phyloP scores from a whole-genome alignment of 176 grass and related monocot genomes.

The Triticum dicoccoides region DNA sequence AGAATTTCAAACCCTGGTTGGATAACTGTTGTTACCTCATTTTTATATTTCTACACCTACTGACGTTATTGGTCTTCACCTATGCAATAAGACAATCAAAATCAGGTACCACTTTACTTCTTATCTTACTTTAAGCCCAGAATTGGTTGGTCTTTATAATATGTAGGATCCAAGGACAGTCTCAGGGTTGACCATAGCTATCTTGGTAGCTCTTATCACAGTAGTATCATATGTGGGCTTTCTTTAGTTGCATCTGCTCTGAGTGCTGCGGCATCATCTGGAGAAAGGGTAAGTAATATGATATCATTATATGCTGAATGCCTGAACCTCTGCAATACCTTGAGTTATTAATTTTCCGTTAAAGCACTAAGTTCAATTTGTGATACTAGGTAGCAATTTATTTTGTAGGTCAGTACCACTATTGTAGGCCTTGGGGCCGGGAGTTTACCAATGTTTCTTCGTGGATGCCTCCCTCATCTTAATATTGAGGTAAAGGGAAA shows the following conservation, averaged over 20 bases:
- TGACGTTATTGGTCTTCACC: not conserved
- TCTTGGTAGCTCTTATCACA: slow-evolving; percentile 90
- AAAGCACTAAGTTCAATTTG: not conserved
- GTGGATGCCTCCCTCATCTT: slow-evolving; percentile 73
- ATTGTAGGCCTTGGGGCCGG: slow-evolving; percentile 92
- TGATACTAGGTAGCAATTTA: slow-evolving; percentile 9
- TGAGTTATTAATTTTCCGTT: not conserved
- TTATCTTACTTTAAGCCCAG: not conserved
- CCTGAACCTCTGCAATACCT: not conserved
- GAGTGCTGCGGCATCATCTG: slow-evolving; percentile 41
- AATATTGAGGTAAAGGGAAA: slow-evolving; percentile 66
- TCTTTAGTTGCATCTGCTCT: slow-evolving; percentile 79
- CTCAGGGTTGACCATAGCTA: slow-evolving; percentile 75
- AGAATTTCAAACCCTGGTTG: not conserved
- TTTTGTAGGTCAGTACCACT: slow-evolving; percentile 61
- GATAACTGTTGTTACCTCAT: not conserved
- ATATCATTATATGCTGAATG: slow-evolving; percentile 22
- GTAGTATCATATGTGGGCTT: slow-evolving; percentile 79
- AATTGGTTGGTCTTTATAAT: not conserved
- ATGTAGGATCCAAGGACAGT: slow-evolving; percentile 59
- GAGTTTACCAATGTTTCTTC: slow-evolving; percentile 96
- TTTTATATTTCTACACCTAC: slow-evolving; percentile 8
- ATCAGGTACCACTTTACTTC: not conserved
- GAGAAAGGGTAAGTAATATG: slow-evolving; percentile 55
- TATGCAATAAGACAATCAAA: not conserved